These are phyloP conservation scores for Melanomma pulvis-pyrius DNA, from an alignment of 495 filamentous ascomycete genomes.

Conservation along the genomic window DNA sequence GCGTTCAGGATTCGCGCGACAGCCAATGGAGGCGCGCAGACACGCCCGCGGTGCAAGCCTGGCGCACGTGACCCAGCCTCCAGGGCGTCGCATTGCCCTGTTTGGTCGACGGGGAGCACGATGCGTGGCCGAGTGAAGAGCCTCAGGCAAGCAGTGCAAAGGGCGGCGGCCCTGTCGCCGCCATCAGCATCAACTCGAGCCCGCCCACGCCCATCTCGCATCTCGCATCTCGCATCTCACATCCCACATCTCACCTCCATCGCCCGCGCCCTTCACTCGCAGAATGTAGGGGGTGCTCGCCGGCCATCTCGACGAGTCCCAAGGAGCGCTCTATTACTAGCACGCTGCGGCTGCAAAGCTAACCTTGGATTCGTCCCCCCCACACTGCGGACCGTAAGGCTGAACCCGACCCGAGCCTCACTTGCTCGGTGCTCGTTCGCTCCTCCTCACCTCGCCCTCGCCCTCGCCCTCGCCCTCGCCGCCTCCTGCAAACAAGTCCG, in stretches of 20 bases:
- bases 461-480: not conserved
- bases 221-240: not conserved
- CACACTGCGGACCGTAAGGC: slow-evolving; percentile 18
- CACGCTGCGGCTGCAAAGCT: slow-evolving; percentile 4
- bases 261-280: not conserved
- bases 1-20: too few relatives aligned
- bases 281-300: not conserved
- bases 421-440: not conserved
- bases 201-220: not conserved
- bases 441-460: not conserved
- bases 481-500: not conserved
- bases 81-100: not conserved
- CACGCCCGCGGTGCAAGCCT: not conserved
- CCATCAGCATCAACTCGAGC: not conserved
- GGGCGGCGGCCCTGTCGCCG: not conserved
- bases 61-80: not conserved
- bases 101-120: too few relatives aligned
- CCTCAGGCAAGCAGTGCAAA: not conserved
- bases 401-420: slow-evolving; percentile 10
- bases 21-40: too few relatives aligned
- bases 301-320: not conserved
- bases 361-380: slow-evolving; percentile 2
- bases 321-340: not conserved
- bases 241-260: not conserved
- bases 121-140: not conserved